phyloP scores from a whole-genome alignment of 2,329 filamentous ascomycete genomes.

The Colletotrichum nymphaeae region DNA sequence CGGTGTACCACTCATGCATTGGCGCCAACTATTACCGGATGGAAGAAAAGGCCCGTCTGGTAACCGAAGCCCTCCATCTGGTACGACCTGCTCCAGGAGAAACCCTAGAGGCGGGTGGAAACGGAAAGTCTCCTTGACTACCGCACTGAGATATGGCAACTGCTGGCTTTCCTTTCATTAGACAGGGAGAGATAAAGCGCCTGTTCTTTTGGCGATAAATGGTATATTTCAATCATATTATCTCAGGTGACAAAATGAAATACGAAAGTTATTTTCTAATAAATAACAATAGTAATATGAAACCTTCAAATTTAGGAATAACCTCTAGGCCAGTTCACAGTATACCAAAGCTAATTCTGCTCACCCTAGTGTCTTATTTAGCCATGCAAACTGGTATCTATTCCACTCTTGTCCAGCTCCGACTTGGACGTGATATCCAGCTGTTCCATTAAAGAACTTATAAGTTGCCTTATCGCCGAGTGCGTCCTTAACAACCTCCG shows the following conservation, averaged over 20 bases:
- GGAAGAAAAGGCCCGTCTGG: not conserved
- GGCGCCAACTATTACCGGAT: not conserved
- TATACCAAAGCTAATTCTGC: no score
- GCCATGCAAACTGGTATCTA: no score
- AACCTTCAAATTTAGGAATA: no score
- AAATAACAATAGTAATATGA: no score
- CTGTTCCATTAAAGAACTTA: no score
- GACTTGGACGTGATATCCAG: no score
- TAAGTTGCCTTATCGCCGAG: no score
- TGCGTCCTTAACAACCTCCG: no score
- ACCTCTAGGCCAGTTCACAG: fast-evolving
- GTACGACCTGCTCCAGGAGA: not conserved
- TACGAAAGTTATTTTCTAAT: no score
- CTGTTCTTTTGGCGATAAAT: not conserved
- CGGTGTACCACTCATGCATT: not conserved
- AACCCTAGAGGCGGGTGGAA: not conserved
- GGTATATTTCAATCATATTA: not conserved
- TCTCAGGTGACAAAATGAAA: no score
- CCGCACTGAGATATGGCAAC: not conserved
- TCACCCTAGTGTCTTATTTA: no score
- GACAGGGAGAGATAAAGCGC: not conserved
- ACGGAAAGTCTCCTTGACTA: not conserved
- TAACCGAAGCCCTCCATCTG: not conserved
- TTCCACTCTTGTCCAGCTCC: no score
- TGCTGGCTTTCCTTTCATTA: not conserved